Conservation (phyloP, 2,329 filamentous ascomycete genomes). For the Neoarthrinium moseri region DNA sequence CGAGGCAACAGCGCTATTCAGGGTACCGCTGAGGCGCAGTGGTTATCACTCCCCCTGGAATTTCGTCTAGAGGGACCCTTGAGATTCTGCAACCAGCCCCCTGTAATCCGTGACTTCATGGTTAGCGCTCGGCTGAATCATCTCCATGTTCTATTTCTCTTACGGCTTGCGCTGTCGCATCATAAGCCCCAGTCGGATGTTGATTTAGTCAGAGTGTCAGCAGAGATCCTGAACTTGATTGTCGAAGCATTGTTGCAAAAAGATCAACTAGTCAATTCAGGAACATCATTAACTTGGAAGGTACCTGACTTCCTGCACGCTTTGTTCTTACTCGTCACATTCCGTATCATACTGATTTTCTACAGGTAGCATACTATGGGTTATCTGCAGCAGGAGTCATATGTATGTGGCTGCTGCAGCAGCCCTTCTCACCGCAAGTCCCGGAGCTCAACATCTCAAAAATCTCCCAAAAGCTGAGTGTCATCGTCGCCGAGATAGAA, state of each 20-base stretch:
- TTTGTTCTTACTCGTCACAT: too few relatives aligned
- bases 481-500: conserved; percentile 29
- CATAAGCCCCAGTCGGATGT: conserved; percentile 21
- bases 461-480: conserved; percentile 27
- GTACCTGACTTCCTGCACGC: too few relatives aligned
- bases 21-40: conserved; percentile 18
- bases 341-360: conserved; percentile 12
- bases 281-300: conserved; percentile 21
- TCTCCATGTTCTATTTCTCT: conserved; percentile 29
- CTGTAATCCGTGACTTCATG: conserved; percentile 28
- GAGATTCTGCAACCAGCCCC: conserved; percentile 14
- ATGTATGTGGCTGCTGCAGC: conserved; percentile 23
- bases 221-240: conserved; percentile 26
- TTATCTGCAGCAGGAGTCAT: conserved; percentile 32
- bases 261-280: conserved; percentile 29
- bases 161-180: conserved; percentile 21
- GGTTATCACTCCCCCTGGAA: conserved; percentile 23
- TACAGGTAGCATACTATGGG: conserved; percentile 30
- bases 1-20: conserved; percentile 14
- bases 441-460: conserved; percentile 12
- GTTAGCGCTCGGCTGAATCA: conserved; percentile 29
- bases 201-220: conserved; percentile 22
- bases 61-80: conserved; percentile 18
- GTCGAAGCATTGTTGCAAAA: conserved; percentile 26
- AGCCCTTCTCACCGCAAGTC: conserved; percentile 4